Base-by-base conservation (phyloP, 1,284 basidiomycete species). In the Stygiomarasmius scandens region DNA sequence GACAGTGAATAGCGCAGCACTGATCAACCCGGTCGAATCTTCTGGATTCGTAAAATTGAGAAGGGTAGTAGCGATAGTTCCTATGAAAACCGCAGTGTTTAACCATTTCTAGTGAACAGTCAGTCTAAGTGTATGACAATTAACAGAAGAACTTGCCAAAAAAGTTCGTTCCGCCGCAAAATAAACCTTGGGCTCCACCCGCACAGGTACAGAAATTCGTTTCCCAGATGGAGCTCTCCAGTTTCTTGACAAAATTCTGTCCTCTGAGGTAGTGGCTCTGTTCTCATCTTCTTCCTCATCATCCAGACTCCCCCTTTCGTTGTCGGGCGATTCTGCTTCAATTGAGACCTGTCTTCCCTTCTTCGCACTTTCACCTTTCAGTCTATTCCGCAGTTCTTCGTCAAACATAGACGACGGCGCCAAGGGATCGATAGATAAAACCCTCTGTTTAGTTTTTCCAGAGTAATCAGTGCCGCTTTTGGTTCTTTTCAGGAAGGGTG, bases 171-270 rank as follows among this genome's bases (percentile, higher is more conserved):
- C 96, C 48, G 93, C 92, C 2, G 96, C 96, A 71, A 98, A 99
- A 70, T 97, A 97, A 6, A 97, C 95, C 76, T 99, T 99, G 36
- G 96, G 96, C 75, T 99, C 96, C 56, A 99, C 85, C 52, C 96
- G 86, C 32, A 99, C 89, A 34, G 96, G 96, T 1, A 99, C 85
- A 1, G 94, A 86, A 58, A 99, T 95, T 63, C 86, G 84, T 78
- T 98, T 98, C 19, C 96, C 96, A 47, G 83, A 77, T 1, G 92
- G 90, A 2, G 96, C 95, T 23, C 73, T 78, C 86, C 94, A 95
- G 59, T 88, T 82, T 59, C 90, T 79, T 49, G 92, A 87, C 48
- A 90, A 65, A 23, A 85, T 69, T 55, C 86, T 77, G 58, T 89
- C 86, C 38, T 83, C 76, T 16, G 75, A 77, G 19, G 66, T 63